Conservation (phyloP, 2,329 filamentous ascomycete species). For the Nigrospora sphaerica region DNA sequence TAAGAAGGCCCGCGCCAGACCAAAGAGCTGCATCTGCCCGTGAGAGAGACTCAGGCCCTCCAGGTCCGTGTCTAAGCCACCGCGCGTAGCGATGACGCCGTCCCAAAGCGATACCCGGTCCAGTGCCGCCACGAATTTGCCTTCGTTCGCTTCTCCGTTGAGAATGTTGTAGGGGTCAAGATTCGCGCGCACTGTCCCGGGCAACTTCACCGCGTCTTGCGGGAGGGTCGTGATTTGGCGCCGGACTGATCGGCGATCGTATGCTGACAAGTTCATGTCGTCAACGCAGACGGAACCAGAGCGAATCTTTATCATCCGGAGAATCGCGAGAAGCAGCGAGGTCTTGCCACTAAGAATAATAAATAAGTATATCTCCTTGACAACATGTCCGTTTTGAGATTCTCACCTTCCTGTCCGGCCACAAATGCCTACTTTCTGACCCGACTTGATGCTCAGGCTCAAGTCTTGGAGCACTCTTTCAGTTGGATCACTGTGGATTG, state of each 20-base stretch:
- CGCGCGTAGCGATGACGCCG: not conserved
- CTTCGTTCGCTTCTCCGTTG: too few species aligned
- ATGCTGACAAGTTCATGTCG: not conserved
- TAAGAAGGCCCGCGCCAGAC: conserved; percentile 1
- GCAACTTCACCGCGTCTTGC: conserved; percentile 1
- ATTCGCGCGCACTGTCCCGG: not conserved
- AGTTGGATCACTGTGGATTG: not conserved
- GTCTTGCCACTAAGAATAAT: not conserved
- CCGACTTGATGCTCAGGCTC: not conserved
- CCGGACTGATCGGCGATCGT: not conserved
- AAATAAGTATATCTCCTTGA: not conserved
- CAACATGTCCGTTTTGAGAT: not conserved
- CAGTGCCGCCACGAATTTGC: too few species aligned
- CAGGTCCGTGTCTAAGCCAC: not conserved
- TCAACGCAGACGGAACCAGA: conserved; percentile 2
- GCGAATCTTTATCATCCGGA: conserved; percentile 9
- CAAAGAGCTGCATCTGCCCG: conserved; percentile 3
- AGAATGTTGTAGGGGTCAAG: not conserved
- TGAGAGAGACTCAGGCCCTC: not conserved
- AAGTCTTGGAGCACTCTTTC: conserved; percentile 1
- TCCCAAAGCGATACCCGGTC: not conserved
- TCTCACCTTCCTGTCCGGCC: conserved; percentile 4
- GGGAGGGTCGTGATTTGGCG: not conserved
- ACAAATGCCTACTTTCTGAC: conserved; percentile 3
- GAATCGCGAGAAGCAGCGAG: not conserved